Evolutionary conservation across 805 yeast genomes (phyloP), one percentile per base, ranked within the genome.

Genomic region (Cyberlindnera euphorbiae): DNA sequence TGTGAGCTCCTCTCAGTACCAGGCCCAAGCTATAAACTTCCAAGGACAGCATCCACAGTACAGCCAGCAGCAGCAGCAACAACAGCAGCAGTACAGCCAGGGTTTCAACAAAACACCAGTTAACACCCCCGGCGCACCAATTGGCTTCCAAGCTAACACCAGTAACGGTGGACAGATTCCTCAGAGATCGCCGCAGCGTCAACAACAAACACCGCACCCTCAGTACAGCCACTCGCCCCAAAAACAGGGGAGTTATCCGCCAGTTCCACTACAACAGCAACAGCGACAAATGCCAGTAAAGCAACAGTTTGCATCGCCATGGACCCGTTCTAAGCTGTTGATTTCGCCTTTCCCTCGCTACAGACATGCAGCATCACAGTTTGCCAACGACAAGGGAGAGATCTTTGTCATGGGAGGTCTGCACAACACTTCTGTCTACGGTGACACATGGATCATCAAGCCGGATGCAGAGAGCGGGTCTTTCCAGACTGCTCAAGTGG

Each of bases 261-360:
- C 35, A 12, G 30, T 38, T 4, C 32, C 32, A 19, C 28, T 30
- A 13, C 24, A 53, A 29, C 31, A 32, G 9, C 40, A 35, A 10
- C 45, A 33, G 21, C 43, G 33, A 5, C 28, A 9, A 45, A 3
- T 55, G 54, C 6, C 44, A 37, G 8, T 55, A 50, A 21, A 37
- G 8, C 55, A 50, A 21, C 64, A 58, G 32, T 53, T 16, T 59
- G 18, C 59, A 49, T n/a, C 47, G 0, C 88, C 89, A 1, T 84
- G 93, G 94, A 67, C 64, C 34, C 66, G 81, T 45, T 71, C 73
- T 44, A 79, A 77, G 51, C 61, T 84, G 12, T 65, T 64, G 39
- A 73, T 77, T 46, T 83, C 93, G 3, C 98, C 97, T 2, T 88
- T 90, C 55, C 97, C 99, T 4, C 75, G 98, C 29, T 88, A 87